Conservation (phyloP, 768 basidiomycete species). For the Heimioporus sp. region DNA sequence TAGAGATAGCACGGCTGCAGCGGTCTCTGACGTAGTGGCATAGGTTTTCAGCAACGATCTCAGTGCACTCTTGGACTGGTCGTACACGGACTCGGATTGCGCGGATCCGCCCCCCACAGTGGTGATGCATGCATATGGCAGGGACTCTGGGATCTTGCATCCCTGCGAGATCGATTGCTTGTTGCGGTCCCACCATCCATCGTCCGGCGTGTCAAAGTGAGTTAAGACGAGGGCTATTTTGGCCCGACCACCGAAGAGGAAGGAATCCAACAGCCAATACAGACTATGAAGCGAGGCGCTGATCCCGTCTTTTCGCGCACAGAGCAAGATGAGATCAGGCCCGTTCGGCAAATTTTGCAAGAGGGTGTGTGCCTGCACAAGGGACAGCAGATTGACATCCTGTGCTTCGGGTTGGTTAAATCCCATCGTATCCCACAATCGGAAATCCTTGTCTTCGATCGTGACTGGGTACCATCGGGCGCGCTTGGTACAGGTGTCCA, state of each 20-base stretch:
- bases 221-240: constrained; percentile 39
- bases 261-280: constrained; percentile 36
- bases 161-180: constrained; percentile 14
- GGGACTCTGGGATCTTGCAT: constrained; percentile 10
- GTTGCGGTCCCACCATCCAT: constrained; percentile 41
- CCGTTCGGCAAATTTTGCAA: constrained; percentile 33
- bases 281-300: constrained; percentile 34
- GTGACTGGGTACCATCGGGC: constrained; percentile 20
- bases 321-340: constrained; percentile 39
- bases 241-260: constrained; percentile 37
- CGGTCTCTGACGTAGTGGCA: too few relatives aligned
- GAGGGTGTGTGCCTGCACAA: constrained; percentile 31
- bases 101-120: constrained; percentile 6
- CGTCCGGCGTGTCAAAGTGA: constrained; percentile 33
- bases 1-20: constrained; percentile 12
- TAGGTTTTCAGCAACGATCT: constrained; percentile 7
- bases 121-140: constrained; percentile 20
- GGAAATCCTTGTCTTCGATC: constrained; percentile 19
- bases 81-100: background rate
- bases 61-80: constrained; percentile 14
- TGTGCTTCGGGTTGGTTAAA: constrained; percentile 25
- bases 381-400: constrained; percentile 14
- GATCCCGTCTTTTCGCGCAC: constrained; percentile 39
- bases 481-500: constrained; percentile 34
- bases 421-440: constrained; percentile 34